Evolutionary conservation across 768 basidiomycete genomes (phyloP).

Genomic region (Russula emetica): DNA sequence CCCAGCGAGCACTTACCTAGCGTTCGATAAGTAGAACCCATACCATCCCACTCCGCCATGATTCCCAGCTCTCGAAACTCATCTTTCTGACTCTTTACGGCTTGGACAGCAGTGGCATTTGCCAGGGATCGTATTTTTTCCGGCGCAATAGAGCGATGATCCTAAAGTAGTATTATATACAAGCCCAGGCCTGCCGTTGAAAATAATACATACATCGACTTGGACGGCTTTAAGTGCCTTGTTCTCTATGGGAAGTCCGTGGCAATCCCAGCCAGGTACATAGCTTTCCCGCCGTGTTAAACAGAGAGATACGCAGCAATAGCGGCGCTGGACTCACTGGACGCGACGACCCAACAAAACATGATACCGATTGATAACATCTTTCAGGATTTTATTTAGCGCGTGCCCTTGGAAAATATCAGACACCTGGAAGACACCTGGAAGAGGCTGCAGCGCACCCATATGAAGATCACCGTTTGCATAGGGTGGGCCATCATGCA

Average conservation of each 20-base stretch:
- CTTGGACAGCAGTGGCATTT: conserved; percentile 61
- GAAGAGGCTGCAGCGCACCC: conserved; percentile 47
- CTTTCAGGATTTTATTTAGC: conserved; percentile 93
- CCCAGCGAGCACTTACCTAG: conserved; percentile 49
- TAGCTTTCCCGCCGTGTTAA: conserved; percentile 56
- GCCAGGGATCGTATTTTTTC: conserved; percentile 66
- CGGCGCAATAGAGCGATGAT: conserved; percentile 53
- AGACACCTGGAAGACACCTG: neutral
- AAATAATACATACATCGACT: conserved; percentile 40
- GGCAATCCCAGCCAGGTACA: conserved; percentile 96
- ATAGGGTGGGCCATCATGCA: conserved; percentile 96
- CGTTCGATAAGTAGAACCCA: conserved; percentile 72
- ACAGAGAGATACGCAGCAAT: conserved; percentile 1
- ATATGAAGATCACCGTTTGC: conserved; percentile 96
- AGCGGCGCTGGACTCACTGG: conserved; percentile 52
- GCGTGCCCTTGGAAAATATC: conserved; percentile 69
- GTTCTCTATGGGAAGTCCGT: conserved; percentile 95
- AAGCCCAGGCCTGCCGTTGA: neutral
- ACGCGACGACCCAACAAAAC: conserved; percentile 72
- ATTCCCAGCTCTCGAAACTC: conserved; percentile 82
- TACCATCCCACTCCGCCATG: conserved; percentile 84
- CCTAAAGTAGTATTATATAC: conserved; percentile 36
- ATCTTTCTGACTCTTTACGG: conserved; percentile 67
- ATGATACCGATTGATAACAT: conserved; percentile 89
- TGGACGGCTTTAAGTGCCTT: conserved; percentile 79